Conservation (phyloP, 2,329 filamentous ascomycete genomes). For the Diplodia seriata region DNA sequence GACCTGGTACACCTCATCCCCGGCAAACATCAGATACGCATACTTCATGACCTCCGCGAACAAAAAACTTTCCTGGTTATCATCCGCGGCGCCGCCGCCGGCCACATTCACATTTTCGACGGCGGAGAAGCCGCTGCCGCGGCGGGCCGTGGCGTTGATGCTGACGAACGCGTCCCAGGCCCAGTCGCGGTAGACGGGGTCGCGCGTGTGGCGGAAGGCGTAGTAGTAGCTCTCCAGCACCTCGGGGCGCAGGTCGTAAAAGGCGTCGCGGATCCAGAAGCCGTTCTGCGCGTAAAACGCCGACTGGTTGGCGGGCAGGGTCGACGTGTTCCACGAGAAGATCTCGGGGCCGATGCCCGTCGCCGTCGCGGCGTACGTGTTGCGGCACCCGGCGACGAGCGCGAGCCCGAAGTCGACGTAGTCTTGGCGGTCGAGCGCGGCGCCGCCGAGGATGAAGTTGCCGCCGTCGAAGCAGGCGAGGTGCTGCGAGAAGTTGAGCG, state of each 20-base stretch:
- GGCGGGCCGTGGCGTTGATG: constrained; percentile 69
- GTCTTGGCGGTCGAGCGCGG: constrained; percentile 67
- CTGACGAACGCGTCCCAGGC: constrained; percentile 78
- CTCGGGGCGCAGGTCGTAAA: constrained; percentile 78
- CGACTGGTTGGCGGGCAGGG: constrained; percentile 39
- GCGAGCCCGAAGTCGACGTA: constrained; percentile 77
- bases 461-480: constrained; percentile 84
- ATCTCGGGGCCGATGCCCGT: constrained; percentile 79
- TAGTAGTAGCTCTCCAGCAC: constrained; percentile 88
- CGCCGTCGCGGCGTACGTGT: constrained; percentile 71
- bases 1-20: constrained; percentile 67
- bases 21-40: constrained; percentile 71
- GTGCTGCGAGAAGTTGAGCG: constrained; percentile 52
- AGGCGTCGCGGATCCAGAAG: constrained; percentile 69
- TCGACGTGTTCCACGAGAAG: constrained; percentile 49
- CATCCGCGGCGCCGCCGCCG: constrained; percentile 66
- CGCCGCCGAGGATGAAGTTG: constrained; percentile 82
- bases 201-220: constrained; percentile 79
- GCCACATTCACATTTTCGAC: constrained; percentile 69
- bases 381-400: constrained; percentile 75
- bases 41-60: constrained; percentile 92
- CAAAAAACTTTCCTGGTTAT: constrained; percentile 87
- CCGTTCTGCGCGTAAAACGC: constrained; percentile 71
- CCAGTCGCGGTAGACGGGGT: constrained; percentile 80
- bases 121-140: constrained; percentile 70